These are phyloP conservation scores for Saccharomyces pastorianus DNA, from an alignment of 1,139 yeast genomes.

Conservation along the genomic window DNA sequence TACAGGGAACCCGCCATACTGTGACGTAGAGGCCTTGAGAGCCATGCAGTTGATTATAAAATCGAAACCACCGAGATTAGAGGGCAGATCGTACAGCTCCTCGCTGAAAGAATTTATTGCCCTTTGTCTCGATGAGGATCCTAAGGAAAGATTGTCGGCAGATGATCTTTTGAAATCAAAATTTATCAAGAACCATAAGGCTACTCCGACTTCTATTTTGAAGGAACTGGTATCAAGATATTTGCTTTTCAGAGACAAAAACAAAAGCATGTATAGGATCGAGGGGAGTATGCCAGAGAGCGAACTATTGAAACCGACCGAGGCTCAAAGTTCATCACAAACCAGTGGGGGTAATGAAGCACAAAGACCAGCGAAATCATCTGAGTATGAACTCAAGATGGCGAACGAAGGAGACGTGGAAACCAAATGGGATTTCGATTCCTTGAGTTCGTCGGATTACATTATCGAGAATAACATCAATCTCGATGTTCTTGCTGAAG, in stretches of 20 bases:
- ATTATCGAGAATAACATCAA: constrained; percentile 59
- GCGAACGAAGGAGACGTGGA: constrained; percentile 40
- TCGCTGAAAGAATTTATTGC: constrained; percentile 83
- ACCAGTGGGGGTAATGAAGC: constrained; percentile 17
- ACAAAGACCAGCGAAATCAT: constrained; percentile 10
- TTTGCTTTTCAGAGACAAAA: constrained; percentile 67
- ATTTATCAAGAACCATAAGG: constrained; percentile 57
- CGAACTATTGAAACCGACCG: constrained; percentile 30
- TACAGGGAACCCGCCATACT: constrained; percentile 95
- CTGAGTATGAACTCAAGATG: constrained; percentile 11
- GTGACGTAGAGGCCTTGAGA: constrained; percentile 89
- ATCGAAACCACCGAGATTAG: constrained; percentile 88
- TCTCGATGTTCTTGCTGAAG: constrained; percentile 37
- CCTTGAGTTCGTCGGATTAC: constrained; percentile 63
- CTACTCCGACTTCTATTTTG: constrained; percentile 50
- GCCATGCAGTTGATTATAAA: constrained; percentile 92
- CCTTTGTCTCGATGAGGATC: constrained; percentile 85
- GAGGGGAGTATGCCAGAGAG: constrained; percentile 32
- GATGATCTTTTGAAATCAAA: constrained; percentile 72
- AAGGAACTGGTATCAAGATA: constrained; percentile 78
- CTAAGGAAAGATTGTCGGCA: constrained; percentile 80
- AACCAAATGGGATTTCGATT: constrained; percentile 81
- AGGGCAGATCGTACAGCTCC: constrained; percentile 76
- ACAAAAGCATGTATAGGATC: constrained; percentile 40
- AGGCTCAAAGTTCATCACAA: constrained; percentile 16